Evolutionary conservation across 1,284 basidiomycete species (phyloP).

Genomic region (Singerocomus rubriflavus): DNA sequence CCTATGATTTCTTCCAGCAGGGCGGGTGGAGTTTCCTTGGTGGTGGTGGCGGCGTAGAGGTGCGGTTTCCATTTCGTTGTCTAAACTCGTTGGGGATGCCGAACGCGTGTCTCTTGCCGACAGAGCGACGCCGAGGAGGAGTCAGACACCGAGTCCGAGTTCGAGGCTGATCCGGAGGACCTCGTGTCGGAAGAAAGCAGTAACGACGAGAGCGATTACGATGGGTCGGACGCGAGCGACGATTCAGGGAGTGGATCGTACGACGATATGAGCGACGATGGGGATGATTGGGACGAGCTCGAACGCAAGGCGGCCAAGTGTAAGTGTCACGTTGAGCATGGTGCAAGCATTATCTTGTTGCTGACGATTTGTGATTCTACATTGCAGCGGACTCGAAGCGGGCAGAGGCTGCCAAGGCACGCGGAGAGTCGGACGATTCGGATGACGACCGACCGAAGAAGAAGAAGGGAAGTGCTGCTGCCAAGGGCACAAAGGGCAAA

Average conservation of each 20-base stretch:
- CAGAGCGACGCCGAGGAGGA: constrained; percentile 69
- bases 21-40: constrained; percentile 97
- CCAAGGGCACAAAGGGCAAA: constrained; percentile 36
- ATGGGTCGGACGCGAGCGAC: constrained; percentile 62
- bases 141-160: constrained; percentile 78
- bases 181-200: constrained; percentile 50
- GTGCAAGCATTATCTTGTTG: neutral
- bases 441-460: constrained; percentile 68
- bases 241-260: constrained; percentile 65
- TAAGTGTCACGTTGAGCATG: constrained; percentile 29
- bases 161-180: constrained; percentile 64
- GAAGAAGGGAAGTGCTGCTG: constrained; percentile 46
- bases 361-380: constrained; percentile 1
- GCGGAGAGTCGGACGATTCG: constrained; percentile 62
- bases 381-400: constrained; percentile 66
- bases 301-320: constrained; percentile 88
- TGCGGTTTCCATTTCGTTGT: constrained; percentile 28
- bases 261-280: constrained; percentile 75
- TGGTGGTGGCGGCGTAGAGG: constrained; percentile 54
- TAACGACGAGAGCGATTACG: constrained; percentile 55
- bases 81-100: neutral
- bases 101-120: neutral
- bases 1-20: constrained; percentile 93
- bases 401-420: constrained; percentile 43
- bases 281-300: constrained; percentile 94